Conservation (phyloP, 345 rosid species). For the Pistacia vera region DNA sequence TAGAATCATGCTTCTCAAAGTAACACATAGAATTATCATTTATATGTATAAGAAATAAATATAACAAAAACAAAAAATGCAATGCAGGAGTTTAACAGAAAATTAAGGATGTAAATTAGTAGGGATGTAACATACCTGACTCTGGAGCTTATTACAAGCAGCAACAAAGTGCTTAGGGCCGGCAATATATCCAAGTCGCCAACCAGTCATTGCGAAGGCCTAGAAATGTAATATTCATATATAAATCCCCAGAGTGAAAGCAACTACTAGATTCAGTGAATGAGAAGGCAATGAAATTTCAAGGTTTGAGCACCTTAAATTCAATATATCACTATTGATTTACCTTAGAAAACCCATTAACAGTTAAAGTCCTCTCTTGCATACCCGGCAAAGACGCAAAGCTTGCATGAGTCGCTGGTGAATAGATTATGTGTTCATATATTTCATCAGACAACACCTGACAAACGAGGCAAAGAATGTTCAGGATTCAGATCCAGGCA, state of each 20-base stretch:
- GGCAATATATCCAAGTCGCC: constrained; percentile 96
- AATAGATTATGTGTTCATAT: constrained; percentile 93
- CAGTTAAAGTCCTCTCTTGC: constrained; percentile 94
- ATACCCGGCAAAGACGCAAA: constrained; percentile 95
- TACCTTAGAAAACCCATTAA: constrained; percentile 99
- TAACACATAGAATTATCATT: not conserved
- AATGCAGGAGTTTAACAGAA: not conserved
- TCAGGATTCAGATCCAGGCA: constrained; percentile 22
- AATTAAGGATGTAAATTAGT: not conserved
- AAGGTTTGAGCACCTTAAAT: not conserved
- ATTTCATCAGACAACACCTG: constrained; percentile 97
- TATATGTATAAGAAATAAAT: not conserved
- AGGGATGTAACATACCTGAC: constrained; percentile 68
- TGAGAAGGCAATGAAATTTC: not conserved
- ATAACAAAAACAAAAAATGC: not conserved
- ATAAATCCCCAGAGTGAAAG: constrained; percentile 11
- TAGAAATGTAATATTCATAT: constrained; percentile 30
- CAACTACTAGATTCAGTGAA: not conserved
- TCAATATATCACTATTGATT: not conserved
- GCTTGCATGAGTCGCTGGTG: constrained; percentile 89
- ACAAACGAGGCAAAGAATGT: constrained; percentile 9
- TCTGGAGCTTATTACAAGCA: constrained; percentile 94
- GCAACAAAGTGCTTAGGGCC: constrained; percentile 93
- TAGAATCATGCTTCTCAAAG: not conserved
- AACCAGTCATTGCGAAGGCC: constrained; percentile 99